Percentiles rank a stretch among this genome's conserved stretches.
phyloP scores from a whole-genome alignment of 139 green algal species.

The Coccomyxa sp. region DNA sequence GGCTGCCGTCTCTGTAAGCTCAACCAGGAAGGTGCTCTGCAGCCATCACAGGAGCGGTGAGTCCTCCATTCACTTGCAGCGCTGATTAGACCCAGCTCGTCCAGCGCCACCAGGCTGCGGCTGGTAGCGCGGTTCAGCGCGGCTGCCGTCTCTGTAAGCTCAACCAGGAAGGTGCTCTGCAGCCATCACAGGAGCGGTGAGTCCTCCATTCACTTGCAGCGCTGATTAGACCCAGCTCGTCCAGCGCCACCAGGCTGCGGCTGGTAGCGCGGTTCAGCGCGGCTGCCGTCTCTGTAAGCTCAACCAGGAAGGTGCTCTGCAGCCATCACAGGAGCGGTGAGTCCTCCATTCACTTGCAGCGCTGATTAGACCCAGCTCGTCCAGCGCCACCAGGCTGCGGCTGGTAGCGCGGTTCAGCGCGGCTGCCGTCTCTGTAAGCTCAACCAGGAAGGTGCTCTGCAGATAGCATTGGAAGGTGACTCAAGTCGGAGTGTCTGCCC shows the following conservation, averaged over 20 bases:
- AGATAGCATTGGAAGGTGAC: too few relatives aligned
- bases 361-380: slow-evolving; percentile 96
- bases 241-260: slow-evolving; percentile 83
- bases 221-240: slow-evolving; percentile 96
- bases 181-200: neutral
- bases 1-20: slow-evolving; percentile 89
- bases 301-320: slow-evolving; percentile 91
- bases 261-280: slow-evolving; percentile 72
- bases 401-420: slow-evolving; percentile 72
- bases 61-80: too few relatives aligned
- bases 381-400: slow-evolving; percentile 83
- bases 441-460: slow-evolving; percentile 89
- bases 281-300: slow-evolving; percentile 89
- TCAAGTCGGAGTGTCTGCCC: neutral
- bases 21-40: slow-evolving; percentile 91
- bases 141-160: slow-evolving; percentile 89
- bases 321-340: neutral
- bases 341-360: too few relatives aligned
- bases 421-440: slow-evolving; percentile 89
- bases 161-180: slow-evolving; percentile 91
- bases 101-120: slow-evolving; percentile 83
- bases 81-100: slow-evolving; percentile 96
- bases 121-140: slow-evolving; percentile 72
- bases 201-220: too few relatives aligned
- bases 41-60: neutral